Evolutionary conservation across 257 asterid genomes (phyloP).

Genomic region (Solanum dulcamara): DNA sequence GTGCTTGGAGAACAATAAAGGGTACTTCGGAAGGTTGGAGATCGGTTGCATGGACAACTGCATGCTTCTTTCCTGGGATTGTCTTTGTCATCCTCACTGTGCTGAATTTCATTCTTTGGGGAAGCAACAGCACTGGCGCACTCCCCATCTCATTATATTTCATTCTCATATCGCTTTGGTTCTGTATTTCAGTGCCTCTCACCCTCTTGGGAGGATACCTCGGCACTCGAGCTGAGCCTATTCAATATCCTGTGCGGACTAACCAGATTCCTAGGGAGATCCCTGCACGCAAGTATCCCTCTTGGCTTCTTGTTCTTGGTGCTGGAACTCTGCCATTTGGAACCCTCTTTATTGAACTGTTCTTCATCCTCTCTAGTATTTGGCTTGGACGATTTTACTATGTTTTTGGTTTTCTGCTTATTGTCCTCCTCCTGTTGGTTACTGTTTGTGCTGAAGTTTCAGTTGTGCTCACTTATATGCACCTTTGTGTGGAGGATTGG

Average conservation of each 20-base stretch:
- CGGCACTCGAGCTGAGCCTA: slow-evolving; percentile 57
- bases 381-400: slow-evolving; percentile 85
- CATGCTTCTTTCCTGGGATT: slow-evolving; percentile 83
- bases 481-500: slow-evolving; percentile 89
- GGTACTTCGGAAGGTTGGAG: slow-evolving; percentile 70
- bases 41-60: slow-evolving; percentile 62
- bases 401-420: slow-evolving; percentile 68
- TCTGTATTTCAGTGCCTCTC: slow-evolving; percentile 81
- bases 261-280: slow-evolving; percentile 83
- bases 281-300: slow-evolving; percentile 67
- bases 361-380: slow-evolving; percentile 78
- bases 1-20: slow-evolving; percentile 61
- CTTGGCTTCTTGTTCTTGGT: slow-evolving; percentile 85
- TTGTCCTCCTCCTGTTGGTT: slow-evolving; percentile 49
- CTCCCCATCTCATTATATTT: slow-evolving; percentile 66
- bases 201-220: slow-evolving; percentile 73
- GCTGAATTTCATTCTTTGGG: slow-evolving; percentile 78
- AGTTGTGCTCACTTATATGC: slow-evolving; percentile 79
- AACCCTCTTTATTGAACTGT: slow-evolving; percentile 78
- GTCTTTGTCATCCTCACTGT: slow-evolving; percentile 55
- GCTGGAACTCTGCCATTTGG: slow-evolving; percentile 93
- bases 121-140: slow-evolving; percentile 78
- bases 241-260: slow-evolving; percentile 62
- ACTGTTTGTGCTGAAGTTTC: slow-evolving; percentile 79
- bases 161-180: slow-evolving; percentile 61